These are phyloP conservation scores for Pleurotus platypus DNA, from an alignment of 768 basidiomycete genomes.

Conservation along the genomic window DNA sequence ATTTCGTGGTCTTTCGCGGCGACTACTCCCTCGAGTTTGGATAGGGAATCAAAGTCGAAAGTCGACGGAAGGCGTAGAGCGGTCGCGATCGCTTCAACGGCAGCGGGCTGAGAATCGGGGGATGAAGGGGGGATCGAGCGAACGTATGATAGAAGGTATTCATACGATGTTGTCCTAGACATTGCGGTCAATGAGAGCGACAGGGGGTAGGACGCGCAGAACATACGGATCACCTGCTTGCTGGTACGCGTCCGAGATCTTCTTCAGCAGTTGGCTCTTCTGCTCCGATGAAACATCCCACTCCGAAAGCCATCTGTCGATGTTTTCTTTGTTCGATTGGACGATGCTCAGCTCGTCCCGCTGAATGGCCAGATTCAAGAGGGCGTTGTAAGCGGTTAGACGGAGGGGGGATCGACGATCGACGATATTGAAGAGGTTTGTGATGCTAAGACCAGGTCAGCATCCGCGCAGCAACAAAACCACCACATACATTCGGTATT, in stretches of 20 bases:
- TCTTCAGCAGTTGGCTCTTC: constrained; percentile 64
- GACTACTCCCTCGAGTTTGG: constrained; percentile 72
- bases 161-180: constrained; percentile 55
- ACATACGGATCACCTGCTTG: constrained; percentile 59
- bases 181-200: no score
- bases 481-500: constrained; percentile 70
- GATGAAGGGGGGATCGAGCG: constrained; percentile 57
- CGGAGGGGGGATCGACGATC: constrained; percentile 67
- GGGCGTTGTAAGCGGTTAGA: constrained; percentile 54
- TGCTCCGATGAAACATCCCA: constrained; percentile 66
- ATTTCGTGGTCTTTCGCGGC: constrained; percentile 65
- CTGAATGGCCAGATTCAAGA: constrained; percentile 55
- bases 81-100: constrained; percentile 56
- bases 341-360: constrained; percentile 64
- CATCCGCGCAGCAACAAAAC: constrained; percentile 1
- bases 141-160: constrained; percentile 61
- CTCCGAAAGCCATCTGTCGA: constrained; percentile 77
- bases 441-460: constrained; percentile 45
- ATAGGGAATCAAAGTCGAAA: constrained; percentile 80
- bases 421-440: constrained; percentile 78
- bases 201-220: neutral
- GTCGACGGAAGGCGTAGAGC: constrained; percentile 63
- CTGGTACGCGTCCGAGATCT: constrained; percentile 55
- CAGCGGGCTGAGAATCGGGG: constrained; percentile 46
- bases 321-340: constrained; percentile 51